Conservation (phyloP, 2,329 filamentous ascomycete genomes). For the Epichloe coenophiala region DNA sequence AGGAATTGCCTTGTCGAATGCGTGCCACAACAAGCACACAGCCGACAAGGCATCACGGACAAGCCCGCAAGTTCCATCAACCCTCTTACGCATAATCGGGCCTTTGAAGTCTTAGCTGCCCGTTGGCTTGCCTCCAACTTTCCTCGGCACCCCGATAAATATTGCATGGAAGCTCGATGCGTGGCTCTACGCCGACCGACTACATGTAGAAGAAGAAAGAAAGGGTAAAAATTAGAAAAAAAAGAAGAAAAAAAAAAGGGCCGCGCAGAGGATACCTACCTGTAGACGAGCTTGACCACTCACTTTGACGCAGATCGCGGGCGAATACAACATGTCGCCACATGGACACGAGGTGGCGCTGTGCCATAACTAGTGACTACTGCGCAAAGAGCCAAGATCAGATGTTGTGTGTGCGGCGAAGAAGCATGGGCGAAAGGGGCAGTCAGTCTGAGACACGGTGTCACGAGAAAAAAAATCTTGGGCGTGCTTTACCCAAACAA, state of each 20-base stretch:
- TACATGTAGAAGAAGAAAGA: background rate
- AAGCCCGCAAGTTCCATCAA: too few relatives aligned
- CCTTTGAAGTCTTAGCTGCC: background rate
- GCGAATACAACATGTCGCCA: too few relatives aligned
- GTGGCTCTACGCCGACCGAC: background rate
- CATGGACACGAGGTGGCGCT: too few relatives aligned
- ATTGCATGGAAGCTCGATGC: background rate
- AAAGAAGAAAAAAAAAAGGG: rapidly evolving
- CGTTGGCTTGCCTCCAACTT: too few relatives aligned
- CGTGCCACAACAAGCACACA: background rate
- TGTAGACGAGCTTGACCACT: too few relatives aligned
- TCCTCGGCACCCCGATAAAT: background rate
- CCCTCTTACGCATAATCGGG: background rate
- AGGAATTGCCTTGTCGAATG: background rate
- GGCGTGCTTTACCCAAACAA: background rate
- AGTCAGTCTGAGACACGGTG: background rate
- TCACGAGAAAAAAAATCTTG: background rate
- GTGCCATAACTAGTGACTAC: too few relatives aligned
- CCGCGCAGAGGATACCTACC: too few relatives aligned
- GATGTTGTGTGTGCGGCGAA: too few relatives aligned
- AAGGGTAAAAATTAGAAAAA: rapidly evolving
- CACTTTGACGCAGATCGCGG: too few relatives aligned
- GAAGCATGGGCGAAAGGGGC: background rate
- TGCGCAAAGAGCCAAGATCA: too few relatives aligned
- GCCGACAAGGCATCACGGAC: background rate